These are phyloP conservation scores for Pyrus betulifolia DNA, from an alignment of 306 rosid genomes.

Conservation along the genomic window DNA sequence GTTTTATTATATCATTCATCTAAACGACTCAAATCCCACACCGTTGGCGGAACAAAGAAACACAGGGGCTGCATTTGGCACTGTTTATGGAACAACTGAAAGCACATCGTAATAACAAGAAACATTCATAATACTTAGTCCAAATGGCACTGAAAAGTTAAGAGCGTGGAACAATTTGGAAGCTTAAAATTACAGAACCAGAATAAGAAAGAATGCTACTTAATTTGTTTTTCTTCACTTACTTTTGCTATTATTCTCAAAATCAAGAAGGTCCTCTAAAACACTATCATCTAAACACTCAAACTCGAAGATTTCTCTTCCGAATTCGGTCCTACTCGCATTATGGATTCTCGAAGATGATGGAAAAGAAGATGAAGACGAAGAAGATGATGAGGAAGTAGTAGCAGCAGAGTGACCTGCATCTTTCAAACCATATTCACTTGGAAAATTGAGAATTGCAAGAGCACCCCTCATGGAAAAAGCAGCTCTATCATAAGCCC, in stretches of 20 bases:
- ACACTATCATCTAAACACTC: slow-evolving; percentile 59
- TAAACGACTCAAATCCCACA: no score
- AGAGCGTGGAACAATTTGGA: not conserved
- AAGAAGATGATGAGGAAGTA: not conserved
- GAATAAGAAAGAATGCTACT: no score
- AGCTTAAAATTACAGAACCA: not conserved
- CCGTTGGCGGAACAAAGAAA: no score
- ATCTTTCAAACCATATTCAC: slow-evolving; percentile 22
- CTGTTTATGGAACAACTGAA: not conserved
- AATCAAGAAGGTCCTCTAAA: slow-evolving; percentile 64
- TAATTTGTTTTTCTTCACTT: not conserved
- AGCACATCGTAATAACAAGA: not conserved
- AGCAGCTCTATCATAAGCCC: slow-evolving; percentile 70
- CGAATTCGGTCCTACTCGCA: not conserved
- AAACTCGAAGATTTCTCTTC: slow-evolving; percentile 39
- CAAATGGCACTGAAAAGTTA: not conserved
- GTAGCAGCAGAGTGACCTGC: not conserved
- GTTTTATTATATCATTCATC: no score
- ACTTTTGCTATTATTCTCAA: not conserved
- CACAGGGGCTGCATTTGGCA: no score
- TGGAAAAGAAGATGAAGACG: not conserved
- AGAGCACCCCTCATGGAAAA: slow-evolving; percentile 51
- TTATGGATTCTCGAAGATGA: slow-evolving; percentile 1
- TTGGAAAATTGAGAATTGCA: slow-evolving; percentile 70
- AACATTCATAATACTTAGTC: not conserved